Conservation (phyloP, 306 rosid genomes). For the Citrullus colocynthis region DNA sequence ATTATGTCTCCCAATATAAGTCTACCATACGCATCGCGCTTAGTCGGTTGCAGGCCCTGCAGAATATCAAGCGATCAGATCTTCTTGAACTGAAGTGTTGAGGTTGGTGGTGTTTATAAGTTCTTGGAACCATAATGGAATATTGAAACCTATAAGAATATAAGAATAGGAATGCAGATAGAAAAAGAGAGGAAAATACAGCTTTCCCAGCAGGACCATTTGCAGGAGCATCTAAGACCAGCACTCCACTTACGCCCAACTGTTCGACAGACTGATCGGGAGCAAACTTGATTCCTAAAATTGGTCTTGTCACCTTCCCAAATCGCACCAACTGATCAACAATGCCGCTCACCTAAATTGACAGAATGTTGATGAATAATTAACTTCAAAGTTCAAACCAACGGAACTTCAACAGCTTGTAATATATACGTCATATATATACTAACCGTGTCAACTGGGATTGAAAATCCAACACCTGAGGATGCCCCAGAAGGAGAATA, state of each 20-base stretch:
- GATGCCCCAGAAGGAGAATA: constrained; percentile 98
- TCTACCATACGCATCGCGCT: constrained; percentile 87
- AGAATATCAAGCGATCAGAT: constrained; percentile 13
- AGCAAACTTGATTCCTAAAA: constrained; percentile 94
- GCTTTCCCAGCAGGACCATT: constrained; percentile 98
- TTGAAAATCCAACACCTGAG: constrained; percentile 96
- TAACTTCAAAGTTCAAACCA: neutral
- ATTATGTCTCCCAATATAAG: constrained; percentile 92
- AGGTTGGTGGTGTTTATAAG: neutral
- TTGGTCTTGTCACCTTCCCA: constrained; percentile 98
- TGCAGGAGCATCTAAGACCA: constrained; percentile 85
- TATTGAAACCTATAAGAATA: neutral
- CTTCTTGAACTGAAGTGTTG: neutral
- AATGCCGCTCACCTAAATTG: constrained; percentile 70
- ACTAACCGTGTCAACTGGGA: constrained; percentile 96
- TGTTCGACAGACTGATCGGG: constrained; percentile 99
- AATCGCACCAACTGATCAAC: constrained; percentile 89
- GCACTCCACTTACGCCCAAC: constrained; percentile 92
- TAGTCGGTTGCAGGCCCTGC: constrained; percentile 81
- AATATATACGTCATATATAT: neutral
- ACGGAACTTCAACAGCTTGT: constrained; percentile 2
- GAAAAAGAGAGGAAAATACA: constrained; percentile 23
- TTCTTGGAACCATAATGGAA: neutral
- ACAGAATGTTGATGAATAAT: constrained; percentile 7
- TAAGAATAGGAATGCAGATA: neutral